Percentiles rank a stretch among this genome's conserved stretches.
phyloP scores from a whole-genome alignment of 805 yeast species.

The Lipomyces yamadae region DNA sequence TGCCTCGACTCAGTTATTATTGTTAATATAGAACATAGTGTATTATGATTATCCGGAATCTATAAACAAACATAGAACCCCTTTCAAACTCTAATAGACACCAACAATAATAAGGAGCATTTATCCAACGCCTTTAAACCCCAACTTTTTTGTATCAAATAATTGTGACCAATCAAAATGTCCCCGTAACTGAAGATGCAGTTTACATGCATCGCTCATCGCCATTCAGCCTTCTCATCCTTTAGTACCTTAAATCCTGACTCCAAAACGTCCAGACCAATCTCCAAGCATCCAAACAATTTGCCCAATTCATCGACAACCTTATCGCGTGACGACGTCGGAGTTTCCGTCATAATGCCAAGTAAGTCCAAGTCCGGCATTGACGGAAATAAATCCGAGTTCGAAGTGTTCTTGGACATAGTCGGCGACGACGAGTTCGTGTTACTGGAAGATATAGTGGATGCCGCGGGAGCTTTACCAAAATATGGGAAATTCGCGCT shows the following conservation, averaged over 20 bases:
- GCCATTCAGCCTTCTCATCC: slow-evolving; percentile 27
- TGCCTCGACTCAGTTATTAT: no score
- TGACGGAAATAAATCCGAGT: slow-evolving; percentile 28
- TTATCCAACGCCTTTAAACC: slow-evolving; percentile 9
- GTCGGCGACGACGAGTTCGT: not conserved
- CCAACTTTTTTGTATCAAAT: not conserved
- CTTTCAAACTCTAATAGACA: not conserved
- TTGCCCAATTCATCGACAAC: slow-evolving; percentile 29
- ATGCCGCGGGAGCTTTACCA: slow-evolving; percentile 1
- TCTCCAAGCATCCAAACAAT: slow-evolving; percentile 23
- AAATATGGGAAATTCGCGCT: not conserved
- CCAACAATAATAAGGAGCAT: not conserved
- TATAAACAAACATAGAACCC: no score
- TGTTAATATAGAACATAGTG: no score
- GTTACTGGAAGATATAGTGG: not conserved
- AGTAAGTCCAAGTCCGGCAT: slow-evolving; percentile 28
- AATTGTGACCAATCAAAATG: not conserved
- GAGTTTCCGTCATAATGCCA: slow-evolving; percentile 22
- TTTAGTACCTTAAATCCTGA: slow-evolving; percentile 29
- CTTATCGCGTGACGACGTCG: slow-evolving; percentile 12
- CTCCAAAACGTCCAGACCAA: slow-evolving; percentile 34
- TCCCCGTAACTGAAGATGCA: not conserved
- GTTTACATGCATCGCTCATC: not conserved
- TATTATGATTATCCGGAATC: no score
- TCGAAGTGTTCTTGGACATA: slow-evolving; percentile 6